These are phyloP conservation scores for Verticillium klebahnii DNA, from an alignment of 2,329 filamentous ascomycete species.

Conservation along the genomic window DNA sequence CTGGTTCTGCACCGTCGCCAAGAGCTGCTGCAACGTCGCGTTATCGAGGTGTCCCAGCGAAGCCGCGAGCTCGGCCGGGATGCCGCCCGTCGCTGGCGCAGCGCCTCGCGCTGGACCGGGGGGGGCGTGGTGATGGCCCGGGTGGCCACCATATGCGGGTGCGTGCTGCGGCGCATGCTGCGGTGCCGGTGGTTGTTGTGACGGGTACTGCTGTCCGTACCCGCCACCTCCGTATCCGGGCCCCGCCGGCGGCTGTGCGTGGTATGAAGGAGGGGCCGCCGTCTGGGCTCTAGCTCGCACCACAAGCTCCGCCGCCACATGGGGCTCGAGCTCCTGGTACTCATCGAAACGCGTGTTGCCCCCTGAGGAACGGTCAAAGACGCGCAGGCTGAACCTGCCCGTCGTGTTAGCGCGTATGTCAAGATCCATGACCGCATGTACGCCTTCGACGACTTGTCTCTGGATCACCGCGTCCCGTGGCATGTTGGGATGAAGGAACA, in stretches of 20 bases:
- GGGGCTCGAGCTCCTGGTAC: constrained; percentile 77
- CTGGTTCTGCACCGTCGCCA: constrained; percentile 50
- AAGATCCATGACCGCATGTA: constrained; percentile 77
- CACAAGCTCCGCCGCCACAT: constrained; percentile 76
- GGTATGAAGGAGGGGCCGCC: constrained; percentile 16
- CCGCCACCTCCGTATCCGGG: constrained; percentile 14
- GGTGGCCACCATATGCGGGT: neutral
- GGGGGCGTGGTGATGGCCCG: neutral
- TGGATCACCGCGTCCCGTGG: constrained; percentile 68
- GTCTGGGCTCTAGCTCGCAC: constrained; percentile 57
- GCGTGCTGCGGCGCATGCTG: constrained; percentile 27
- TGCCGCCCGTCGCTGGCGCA: constrained; percentile 25
- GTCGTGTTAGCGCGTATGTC: constrained; percentile 63
- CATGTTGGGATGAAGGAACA: constrained; percentile 73
- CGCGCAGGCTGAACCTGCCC: constrained; percentile 73
- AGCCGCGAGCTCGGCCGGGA: constrained; percentile 51
- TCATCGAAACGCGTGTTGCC: constrained; percentile 75
- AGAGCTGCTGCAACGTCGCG: constrained; percentile 63
- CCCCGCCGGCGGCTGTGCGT: constrained; percentile 13
- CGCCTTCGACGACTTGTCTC: constrained; percentile 82
- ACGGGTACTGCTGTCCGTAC: constrained; percentile 23
- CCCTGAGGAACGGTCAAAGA: constrained; percentile 79
- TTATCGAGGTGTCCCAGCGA: constrained; percentile 66
- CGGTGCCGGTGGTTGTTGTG: constrained; percentile 18
- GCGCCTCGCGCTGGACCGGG: constrained; percentile 17